Conservation (phyloP, 176 grass and related monocot species). For the Aegilops umbellulata region DNA sequence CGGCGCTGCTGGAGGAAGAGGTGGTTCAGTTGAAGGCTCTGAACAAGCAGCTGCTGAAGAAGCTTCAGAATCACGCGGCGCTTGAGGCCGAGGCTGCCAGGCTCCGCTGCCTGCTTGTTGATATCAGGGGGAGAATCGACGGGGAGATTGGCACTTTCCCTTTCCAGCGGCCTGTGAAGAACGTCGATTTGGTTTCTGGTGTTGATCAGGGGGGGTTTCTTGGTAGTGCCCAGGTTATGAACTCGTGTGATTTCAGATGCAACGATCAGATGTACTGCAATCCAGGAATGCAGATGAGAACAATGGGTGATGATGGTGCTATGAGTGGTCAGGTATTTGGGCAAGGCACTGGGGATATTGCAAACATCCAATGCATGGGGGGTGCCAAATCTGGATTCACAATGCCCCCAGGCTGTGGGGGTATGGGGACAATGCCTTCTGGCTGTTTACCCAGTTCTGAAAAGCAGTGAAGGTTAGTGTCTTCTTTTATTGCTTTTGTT, state of each 20-base stretch:
- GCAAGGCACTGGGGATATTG: slow-evolving; percentile 46
- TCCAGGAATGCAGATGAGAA: slow-evolving; percentile 36
- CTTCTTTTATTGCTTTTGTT: slow-evolving; percentile 3
- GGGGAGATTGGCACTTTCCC: slow-evolving; percentile 74
- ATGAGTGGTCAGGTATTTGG: slow-evolving; percentile 36
- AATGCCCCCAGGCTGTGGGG: slow-evolving; percentile 49
- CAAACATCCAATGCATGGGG: slow-evolving; percentile 49
- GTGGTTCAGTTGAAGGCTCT: slow-evolving; percentile 38
- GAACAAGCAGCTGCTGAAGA: slow-evolving; percentile 58
- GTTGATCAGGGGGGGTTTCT: slow-evolving; percentile 38
- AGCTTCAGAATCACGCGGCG: slow-evolving; percentile 44
- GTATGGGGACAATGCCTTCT: slow-evolving; percentile 24
- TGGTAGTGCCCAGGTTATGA: slow-evolving; percentile 43
- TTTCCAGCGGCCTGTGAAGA: slow-evolving; percentile 59
- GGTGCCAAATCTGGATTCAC: slow-evolving; percentile 44
- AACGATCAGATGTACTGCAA: slow-evolving; percentile 72
- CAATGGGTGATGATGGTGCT: slow-evolving; percentile 26
- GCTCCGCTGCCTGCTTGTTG: slow-evolving; percentile 56
- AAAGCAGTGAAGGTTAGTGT: slow-evolving; percentile 55
- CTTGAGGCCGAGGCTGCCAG: slow-evolving; percentile 57
- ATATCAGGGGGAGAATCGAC: slow-evolving; percentile 64
- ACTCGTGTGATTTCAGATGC: slow-evolving; percentile 38
- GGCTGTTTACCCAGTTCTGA: slow-evolving; percentile 51
- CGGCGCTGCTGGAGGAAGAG: slow-evolving; percentile 41
- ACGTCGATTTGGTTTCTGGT: slow-evolving; percentile 20